phyloP scores from a whole-genome alignment of 1,284 basidiomycete genomes.

The Puccinia triticina region DNA sequence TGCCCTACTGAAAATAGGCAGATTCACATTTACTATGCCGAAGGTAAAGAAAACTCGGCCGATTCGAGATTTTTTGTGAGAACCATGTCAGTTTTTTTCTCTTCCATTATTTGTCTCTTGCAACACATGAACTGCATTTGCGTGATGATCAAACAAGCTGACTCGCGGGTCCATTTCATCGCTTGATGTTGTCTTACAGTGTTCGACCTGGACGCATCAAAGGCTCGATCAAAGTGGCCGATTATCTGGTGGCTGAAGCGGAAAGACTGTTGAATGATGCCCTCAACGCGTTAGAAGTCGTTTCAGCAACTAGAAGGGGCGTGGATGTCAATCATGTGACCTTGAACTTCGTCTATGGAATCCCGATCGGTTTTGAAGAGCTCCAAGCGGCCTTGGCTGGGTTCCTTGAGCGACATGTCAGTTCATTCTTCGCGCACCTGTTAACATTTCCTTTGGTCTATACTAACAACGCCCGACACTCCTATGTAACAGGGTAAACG shows the following conservation, averaged over 20 bases:
- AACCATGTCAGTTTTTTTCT: constrained; percentile 65
- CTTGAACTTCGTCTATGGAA: constrained; percentile 97
- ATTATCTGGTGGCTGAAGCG: constrained; percentile 97
- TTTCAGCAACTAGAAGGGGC: constrained; percentile 79
- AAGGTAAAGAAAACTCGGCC: constrained; percentile 91
- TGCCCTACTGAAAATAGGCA: constrained; percentile 91
- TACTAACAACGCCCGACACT: neutral
- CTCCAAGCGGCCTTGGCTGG: constrained; percentile 92
- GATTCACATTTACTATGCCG: constrained; percentile 83
- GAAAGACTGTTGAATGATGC: constrained; percentile 93
- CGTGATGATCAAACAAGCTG: neutral
- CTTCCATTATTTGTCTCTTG: neutral
- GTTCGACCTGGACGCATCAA: constrained; percentile 91
- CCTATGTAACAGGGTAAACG: constrained; percentile 70
- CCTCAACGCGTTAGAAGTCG: constrained; percentile 90
- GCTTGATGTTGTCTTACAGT: neutral
- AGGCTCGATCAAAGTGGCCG: constrained; percentile 86
- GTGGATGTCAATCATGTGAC: constrained; percentile 95
- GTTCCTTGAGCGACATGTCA: constrained; percentile 87
- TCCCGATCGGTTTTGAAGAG: constrained; percentile 92
- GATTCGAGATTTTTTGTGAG: constrained; percentile 98
- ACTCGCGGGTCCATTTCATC: neutral
- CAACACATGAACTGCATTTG: neutral
- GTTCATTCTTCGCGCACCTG: neutral
- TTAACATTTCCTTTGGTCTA: neutral